Evolutionary conservation across 208 protist genomes (phyloP).

Genomic region (Acanthamoeba polyphaga): DNA sequence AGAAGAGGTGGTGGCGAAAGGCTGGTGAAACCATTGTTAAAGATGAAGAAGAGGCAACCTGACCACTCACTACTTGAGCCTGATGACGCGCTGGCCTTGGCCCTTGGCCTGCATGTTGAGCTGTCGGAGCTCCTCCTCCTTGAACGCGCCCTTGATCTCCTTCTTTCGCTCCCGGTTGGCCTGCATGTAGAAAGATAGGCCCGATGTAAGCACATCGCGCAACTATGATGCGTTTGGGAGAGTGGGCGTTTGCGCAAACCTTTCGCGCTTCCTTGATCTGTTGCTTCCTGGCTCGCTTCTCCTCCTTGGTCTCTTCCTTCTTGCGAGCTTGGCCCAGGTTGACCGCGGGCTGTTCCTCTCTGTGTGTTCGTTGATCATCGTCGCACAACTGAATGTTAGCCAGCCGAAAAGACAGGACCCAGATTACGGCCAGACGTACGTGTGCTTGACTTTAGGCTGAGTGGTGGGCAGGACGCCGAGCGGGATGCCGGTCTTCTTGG

Average conservation of each 20-base stretch:
- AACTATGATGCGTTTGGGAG: neutral
- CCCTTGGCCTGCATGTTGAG: conserved; percentile 66
- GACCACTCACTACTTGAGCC: neutral
- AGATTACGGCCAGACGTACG: neutral
- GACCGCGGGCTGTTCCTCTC: neutral
- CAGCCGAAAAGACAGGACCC: neutral
- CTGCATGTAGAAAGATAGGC: neutral
- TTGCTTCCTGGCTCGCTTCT: conserved; percentile 48
- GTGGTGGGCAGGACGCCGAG: conserved; percentile 52
- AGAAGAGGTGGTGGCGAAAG: no score
- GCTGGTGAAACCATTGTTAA: no score
- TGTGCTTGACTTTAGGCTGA: neutral
- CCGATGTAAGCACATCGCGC: no score
- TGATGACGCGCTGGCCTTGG: conserved; percentile 35
- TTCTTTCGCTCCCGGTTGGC: conserved; percentile 59
- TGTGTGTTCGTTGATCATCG: neutral
- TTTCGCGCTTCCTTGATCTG: conserved; percentile 50
- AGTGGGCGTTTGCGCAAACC: neutral
- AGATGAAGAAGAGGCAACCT: no score
- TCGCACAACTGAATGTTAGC: neutral
- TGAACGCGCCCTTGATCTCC: conserved; percentile 51
- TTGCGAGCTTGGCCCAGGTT: conserved; percentile 10
- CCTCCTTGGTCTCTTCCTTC: conserved; percentile 56
- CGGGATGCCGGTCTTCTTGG: conserved; percentile 73
- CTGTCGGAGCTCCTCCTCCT: conserved; percentile 60